Percentiles rank a stretch among this genome's conserved stretches.
Conservation (phyloP, 1,284 basidiomycete species). For the Hymenochaete sp. region DNA sequence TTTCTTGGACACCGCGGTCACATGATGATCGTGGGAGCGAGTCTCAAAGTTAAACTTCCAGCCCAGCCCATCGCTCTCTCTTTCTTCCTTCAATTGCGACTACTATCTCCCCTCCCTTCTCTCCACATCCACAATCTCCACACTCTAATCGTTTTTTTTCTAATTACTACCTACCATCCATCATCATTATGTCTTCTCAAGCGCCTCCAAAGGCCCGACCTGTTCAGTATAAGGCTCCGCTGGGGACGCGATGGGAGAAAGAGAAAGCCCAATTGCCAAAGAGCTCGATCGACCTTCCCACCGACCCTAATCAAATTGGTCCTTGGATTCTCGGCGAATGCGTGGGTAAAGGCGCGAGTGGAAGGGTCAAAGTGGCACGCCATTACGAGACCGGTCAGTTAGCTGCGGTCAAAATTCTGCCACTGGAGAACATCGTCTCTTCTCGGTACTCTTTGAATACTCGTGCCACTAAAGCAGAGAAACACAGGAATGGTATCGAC, state of each 20-base stretch:
- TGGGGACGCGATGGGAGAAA: slow-evolving; percentile 76
- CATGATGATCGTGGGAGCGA: too few species aligned
- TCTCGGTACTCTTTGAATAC: slow-evolving; percentile 70
- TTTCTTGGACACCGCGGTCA: too few species aligned
- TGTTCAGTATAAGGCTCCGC: slow-evolving; percentile 54
- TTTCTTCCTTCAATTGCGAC: neutral
- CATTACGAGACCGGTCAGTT: slow-evolving; percentile 85
- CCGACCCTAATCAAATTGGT: slow-evolving; percentile 66
- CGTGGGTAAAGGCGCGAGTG: slow-evolving; percentile 90
- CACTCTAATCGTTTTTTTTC: too few species aligned
- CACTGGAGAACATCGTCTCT: slow-evolving; percentile 74
- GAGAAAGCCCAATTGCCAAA: slow-evolving; percentile 67
- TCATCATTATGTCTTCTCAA: slow-evolving; percentile 3
- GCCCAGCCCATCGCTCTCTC: too few species aligned
- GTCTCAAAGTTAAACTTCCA: too few species aligned
- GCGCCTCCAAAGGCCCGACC: slow-evolving; percentile 57
- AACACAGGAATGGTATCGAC: slow-evolving; percentile 88
- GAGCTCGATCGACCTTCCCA: slow-evolving; percentile 61
- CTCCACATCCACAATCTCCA: too few species aligned
- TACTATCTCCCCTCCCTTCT: neutral
- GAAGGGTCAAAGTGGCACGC: slow-evolving; percentile 91
- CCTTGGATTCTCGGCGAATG: slow-evolving; percentile 89
- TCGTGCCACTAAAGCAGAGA: slow-evolving; percentile 73
- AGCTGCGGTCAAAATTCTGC: slow-evolving; percentile 97
- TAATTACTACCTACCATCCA: too few species aligned